Conservation (phyloP, 2,329 filamentous ascomycete genomes). For the Fusarium dimerum region DNA sequence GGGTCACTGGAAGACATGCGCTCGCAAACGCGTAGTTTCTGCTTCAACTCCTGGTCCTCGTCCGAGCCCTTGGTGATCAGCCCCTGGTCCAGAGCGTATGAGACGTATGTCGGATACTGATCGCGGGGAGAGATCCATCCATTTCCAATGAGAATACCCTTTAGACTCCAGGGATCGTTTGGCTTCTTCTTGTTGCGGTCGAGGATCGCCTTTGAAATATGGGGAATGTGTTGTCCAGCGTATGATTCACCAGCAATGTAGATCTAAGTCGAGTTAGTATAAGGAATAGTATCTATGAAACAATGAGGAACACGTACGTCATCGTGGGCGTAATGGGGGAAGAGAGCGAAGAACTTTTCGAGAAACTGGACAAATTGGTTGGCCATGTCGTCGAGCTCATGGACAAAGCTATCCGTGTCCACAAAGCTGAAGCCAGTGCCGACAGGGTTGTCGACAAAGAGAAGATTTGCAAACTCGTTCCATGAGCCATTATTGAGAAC, state of each 20-base stretch:
- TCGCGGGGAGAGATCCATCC: constrained; percentile 92
- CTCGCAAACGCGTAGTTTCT: constrained; percentile 68
- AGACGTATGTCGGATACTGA: constrained; percentile 86
- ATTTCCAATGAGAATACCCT: constrained; percentile 90
- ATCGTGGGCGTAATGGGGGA: constrained; percentile 88
- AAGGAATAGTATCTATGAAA: not conserved
- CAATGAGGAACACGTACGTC: constrained; percentile 65
- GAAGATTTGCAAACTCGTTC: constrained; percentile 95
- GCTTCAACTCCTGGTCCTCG: constrained; percentile 64
- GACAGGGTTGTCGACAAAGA: constrained; percentile 97
- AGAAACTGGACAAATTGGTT: constrained; percentile 84
- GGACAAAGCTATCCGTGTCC: constrained; percentile 82
- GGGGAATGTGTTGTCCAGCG: constrained; percentile 94
- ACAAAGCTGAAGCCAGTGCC: constrained; percentile 97
- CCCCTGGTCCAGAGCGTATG: constrained; percentile 75
- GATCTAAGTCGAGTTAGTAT: constrained; percentile 56
- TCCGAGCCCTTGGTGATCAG: constrained; percentile 70
- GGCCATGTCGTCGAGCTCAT: constrained; percentile 87
- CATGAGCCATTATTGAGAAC: constrained; percentile 90
- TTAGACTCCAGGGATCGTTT: constrained; percentile 67
- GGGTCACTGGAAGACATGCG: constrained; percentile 53
- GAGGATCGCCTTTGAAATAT: constrained; percentile 89
- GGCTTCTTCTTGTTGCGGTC: constrained; percentile 73
- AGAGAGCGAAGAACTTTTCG: constrained; percentile 87
- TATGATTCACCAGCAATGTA: constrained; percentile 97